A percentile compares a stretch with the other conserved stretches of the same genome.
Evolutionary conservation across 2,329 filamentous ascomycete species (phyloP).

Genomic region (Paraphaeosphaeria minitans): DNA sequence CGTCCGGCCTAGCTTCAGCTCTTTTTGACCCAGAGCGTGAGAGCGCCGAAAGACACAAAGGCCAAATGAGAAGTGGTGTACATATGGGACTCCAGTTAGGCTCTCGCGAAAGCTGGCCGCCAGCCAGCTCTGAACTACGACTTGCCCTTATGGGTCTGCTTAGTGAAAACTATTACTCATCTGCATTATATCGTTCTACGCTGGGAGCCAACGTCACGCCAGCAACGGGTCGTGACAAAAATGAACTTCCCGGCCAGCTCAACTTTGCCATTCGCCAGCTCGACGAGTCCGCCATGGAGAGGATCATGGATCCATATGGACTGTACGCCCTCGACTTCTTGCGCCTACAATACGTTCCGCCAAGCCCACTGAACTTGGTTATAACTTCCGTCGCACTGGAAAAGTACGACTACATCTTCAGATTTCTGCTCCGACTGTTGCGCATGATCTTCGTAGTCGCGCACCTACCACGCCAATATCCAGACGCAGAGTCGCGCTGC

Average conservation of each 20-base stretch:
- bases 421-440: slow-evolving; percentile 73
- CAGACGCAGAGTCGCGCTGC: slow-evolving; percentile 23
- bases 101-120: slow-evolving; percentile 85
- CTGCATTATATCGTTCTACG: slow-evolving; percentile 36
- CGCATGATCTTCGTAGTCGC: slow-evolving; percentile 77
- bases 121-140: slow-evolving; percentile 89
- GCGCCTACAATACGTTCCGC: slow-evolving; percentile 80
- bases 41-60: slow-evolving; percentile 74
- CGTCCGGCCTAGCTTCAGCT: slow-evolving; percentile 76
- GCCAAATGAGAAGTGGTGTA: slow-evolving; percentile 67
- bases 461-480: slow-evolving; percentile 41
- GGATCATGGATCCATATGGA: slow-evolving; percentile 79
- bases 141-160: slow-evolving; percentile 86
- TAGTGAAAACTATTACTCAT: slow-evolving; percentile 69
- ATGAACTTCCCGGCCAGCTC: slow-evolving; percentile 52
- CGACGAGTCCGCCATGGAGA: slow-evolving; percentile 75
- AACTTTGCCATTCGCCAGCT: slow-evolving; percentile 78
- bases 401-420: slow-evolving; percentile 87
- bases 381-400: slow-evolving; percentile 72
- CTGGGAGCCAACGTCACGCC: slow-evolving; percentile 8
- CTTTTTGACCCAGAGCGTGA: slow-evolving; percentile 84
- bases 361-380: slow-evolving; percentile 71
- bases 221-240: slow-evolving; percentile 20
- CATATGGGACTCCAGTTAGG: slow-evolving; percentile 82
- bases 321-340: slow-evolving; percentile 94